Conservation (phyloP, 1,139 yeast species). For the Tardiomyces blankii region DNA sequence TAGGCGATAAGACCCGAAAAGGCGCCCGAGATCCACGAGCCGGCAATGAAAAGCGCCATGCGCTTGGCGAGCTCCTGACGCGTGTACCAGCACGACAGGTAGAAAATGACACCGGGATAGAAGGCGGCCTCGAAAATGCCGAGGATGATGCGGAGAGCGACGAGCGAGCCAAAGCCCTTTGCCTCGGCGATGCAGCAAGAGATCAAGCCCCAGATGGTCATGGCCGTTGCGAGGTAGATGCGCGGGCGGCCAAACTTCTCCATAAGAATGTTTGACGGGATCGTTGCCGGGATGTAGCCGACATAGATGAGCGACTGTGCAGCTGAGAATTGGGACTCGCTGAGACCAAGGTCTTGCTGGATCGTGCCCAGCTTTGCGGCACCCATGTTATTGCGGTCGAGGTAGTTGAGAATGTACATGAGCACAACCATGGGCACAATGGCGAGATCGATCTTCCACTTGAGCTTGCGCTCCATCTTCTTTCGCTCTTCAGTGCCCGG, state of each 20-base stretch:
- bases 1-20: conserved; percentile 24
- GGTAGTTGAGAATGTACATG: conserved; percentile 54
- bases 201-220: conserved; percentile 49
- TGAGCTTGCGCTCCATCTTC: conserved; percentile 27
- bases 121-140: conserved; percentile 20
- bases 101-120: conserved; percentile 24
- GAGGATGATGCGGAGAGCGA: conserved; percentile 18
- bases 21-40: conserved; percentile 25
- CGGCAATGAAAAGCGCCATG: conserved; percentile 45
- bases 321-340: conserved; percentile 50
- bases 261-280: conserved; percentile 52
- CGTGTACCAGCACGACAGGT: conserved; percentile 23
- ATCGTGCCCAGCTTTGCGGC: conserved; percentile 64
- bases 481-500: background rate
- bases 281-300: conserved; percentile 58
- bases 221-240: conserved; percentile 46
- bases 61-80: conserved; percentile 31
- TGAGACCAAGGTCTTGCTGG: conserved; percentile 37
- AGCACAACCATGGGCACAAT: conserved; percentile 64
- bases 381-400: conserved; percentile 65
- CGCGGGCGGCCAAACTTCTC: conserved; percentile 50
- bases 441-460: conserved; percentile 53
- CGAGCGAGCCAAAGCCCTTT: conserved; percentile 30
- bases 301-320: conserved; percentile 57
- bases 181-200: conserved; percentile 51